phyloP scores from a whole-genome alignment of 192 early-diverging fungal species.

The Jimgerdemannia lactiflua region DNA sequence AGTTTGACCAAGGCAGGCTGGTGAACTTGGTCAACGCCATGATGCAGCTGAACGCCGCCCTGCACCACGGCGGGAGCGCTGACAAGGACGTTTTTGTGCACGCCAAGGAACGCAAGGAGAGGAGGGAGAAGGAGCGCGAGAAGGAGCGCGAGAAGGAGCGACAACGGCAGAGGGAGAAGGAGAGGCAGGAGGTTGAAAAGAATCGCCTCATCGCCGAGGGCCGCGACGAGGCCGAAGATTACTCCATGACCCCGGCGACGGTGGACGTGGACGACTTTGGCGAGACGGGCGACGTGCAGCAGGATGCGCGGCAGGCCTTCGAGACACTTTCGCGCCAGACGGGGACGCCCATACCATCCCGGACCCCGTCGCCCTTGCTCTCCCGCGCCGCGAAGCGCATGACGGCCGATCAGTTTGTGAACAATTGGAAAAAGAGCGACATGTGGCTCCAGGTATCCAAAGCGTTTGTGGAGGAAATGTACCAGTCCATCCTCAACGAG shows the following conservation, averaged over 20 bases:
- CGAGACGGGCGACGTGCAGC: background rate
- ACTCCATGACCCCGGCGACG: slow-evolving; percentile 14
- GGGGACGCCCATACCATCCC: background rate
- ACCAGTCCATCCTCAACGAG: slow-evolving; percentile 37
- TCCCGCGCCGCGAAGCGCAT: background rate
- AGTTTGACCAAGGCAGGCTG: slow-evolving; percentile 50
- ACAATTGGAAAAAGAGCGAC: slow-evolving; percentile 28
- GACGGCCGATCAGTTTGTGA: slow-evolving; percentile 18
- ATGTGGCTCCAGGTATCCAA: slow-evolving; percentile 26
- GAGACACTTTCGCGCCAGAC: background rate
- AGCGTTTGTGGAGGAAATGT: slow-evolving; percentile 39
- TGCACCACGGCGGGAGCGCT: slow-evolving; percentile 47
- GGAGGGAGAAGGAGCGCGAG: slow-evolving; percentile 14
- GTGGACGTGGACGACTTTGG: background rate
- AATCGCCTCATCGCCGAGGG: background rate
- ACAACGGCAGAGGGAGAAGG: background rate
- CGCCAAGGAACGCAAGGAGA: slow-evolving; percentile 26
- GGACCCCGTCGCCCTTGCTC: background rate
- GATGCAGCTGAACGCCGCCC: slow-evolving; percentile 58
- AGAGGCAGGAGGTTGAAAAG: background rate
- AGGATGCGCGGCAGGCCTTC: background rate
- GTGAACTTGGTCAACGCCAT: slow-evolving; percentile 62
- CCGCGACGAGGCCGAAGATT: slow-evolving; percentile 15
- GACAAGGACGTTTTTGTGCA: slow-evolving; percentile 34
- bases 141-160: background rate